Conservation (phyloP, 805 yeast species). For the Candida ascalaphidarum region DNA sequence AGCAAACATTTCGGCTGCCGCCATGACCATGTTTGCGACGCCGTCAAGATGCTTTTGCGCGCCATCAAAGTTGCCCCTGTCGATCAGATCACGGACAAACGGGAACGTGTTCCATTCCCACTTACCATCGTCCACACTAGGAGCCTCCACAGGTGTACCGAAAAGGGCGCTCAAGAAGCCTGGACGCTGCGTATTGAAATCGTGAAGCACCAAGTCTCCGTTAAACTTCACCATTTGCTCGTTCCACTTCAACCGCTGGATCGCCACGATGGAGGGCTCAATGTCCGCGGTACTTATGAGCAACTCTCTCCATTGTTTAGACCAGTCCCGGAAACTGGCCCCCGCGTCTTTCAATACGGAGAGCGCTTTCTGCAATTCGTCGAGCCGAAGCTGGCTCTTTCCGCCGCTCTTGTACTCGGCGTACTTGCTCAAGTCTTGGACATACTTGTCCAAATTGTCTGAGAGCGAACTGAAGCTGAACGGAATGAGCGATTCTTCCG, state of each 20-base stretch:
- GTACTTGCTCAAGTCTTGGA: conserved; percentile 39
- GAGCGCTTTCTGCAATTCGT: conserved; percentile 14
- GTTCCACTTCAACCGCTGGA: conserved; percentile 77
- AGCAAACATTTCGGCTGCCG: conserved; percentile 8
- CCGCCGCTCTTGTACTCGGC: conserved; percentile 13
- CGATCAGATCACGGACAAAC: conserved; percentile 59
- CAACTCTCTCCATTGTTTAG: conserved; percentile 51
- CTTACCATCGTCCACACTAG: conserved; percentile 21
- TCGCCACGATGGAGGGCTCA: conserved; percentile 67
- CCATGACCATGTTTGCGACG: conserved; percentile 22
- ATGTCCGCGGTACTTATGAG: conserved; percentile 35
- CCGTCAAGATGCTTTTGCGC: conserved; percentile 49
- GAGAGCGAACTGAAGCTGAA: conserved; percentile 46
- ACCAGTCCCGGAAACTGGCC: conserved; percentile 44
- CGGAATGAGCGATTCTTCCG: conserved; percentile 74
- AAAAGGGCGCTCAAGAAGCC: conserved; percentile 62
- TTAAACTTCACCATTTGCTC: conserved; percentile 51
- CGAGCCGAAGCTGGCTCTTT: conserved; percentile 7
- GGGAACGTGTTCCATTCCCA: conserved; percentile 67
- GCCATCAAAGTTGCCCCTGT: conserved; percentile 34
- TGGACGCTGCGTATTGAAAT: conserved; percentile 41
- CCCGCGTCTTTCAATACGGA: conserved; percentile 25
- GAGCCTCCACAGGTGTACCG: conserved; percentile 61
- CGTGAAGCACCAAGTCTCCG: conserved; percentile 38
- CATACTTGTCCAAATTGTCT: conserved; percentile 31